Evolutionary conservation across 2,329 filamentous ascomycete genomes (phyloP), one percentile per base, ranked within the genome.

Genomic region (Botrytis medusae): DNA sequence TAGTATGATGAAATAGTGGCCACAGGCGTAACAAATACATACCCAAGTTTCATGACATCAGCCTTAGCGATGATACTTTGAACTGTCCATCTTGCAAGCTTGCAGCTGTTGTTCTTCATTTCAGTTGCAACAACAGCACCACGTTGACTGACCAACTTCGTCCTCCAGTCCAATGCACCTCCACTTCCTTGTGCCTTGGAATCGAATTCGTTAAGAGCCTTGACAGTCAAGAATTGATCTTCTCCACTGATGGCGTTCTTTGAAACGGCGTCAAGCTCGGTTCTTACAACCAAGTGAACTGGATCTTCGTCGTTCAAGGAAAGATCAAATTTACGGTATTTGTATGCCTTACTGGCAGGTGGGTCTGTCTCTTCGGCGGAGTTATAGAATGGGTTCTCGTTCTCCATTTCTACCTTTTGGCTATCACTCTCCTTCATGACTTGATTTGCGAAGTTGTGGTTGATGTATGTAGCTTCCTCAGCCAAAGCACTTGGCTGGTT

Each of bases 41-140:
- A 95, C 92, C 94, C 96, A 83, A 99, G 91, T 88, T 98, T 99
- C 94, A 99, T 98, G 78, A 94, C 88, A 82, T 99, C 96, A n/a
- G 96, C 95, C 85, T 95, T 95, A 82, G 95, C 95, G 74, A 99
- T 90, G 81, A 99, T 98, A 81, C 92, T 93, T 87, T 99, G 96
- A 61, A 95, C 94, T 46, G 96, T 97, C 96, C 96, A 99, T 83
- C 96, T 89, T 74, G 96, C 96, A 76, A 99, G 91, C 88, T 99
- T 99, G 92, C 94, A 97, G 82, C 91, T 94, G 89, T 99, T 99
- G 90, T 99, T 99, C 93, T 99, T 99, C 96, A 99, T 99, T 87
- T 99, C 96, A 20, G 96, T 99, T 32, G 96, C 96, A 40, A 99
- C 93, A 61, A 99, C 95, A 73, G 96, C 96, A 90, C 96, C 96